Evolutionary conservation across 495 filamentous ascomycete species (phyloP).

Genomic region (Podospora pseudopauciseta): DNA sequence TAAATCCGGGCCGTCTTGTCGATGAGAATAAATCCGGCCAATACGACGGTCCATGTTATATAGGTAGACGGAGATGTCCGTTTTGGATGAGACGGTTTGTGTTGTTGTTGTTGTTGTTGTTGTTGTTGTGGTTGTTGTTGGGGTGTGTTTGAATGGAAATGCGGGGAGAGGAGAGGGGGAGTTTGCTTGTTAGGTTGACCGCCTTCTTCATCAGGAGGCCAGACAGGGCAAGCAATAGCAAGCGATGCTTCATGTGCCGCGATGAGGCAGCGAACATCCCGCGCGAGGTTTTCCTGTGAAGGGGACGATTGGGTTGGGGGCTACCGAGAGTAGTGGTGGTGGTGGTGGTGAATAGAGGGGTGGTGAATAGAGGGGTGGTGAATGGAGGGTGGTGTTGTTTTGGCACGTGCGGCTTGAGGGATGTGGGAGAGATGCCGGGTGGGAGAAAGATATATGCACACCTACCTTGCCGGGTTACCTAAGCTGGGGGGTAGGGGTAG

Average conservation of each 20-base stretch:
- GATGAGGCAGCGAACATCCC: background rate
- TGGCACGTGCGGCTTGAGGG: background rate
- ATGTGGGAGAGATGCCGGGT: background rate
- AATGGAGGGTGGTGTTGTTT: background rate
- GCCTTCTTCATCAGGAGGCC: background rate
- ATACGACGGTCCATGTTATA: background rate
- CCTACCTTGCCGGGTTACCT: too few species aligned
- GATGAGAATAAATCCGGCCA: background rate
- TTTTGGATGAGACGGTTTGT: background rate
- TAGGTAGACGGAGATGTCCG: background rate
- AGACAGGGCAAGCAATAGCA: background rate
- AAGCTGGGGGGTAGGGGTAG: background rate
- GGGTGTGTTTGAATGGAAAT: background rate
- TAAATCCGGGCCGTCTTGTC: background rate
- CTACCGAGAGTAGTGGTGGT: background rate
- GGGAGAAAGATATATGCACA: too few species aligned
- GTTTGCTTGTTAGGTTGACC: background rate
- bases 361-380: background rate
- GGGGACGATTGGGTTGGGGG: background rate
- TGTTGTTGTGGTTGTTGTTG: too few species aligned
- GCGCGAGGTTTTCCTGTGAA: background rate
- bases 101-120: too few species aligned
- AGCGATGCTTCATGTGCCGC: slow-evolving; percentile 13
- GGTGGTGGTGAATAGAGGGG: background rate
- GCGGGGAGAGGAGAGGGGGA: too few species aligned